Evolutionary conservation across 2,329 filamentous ascomycete genomes (phyloP), one percentile per base, ranked within the genome.

Genomic region (Talaromyces sp.): DNA sequence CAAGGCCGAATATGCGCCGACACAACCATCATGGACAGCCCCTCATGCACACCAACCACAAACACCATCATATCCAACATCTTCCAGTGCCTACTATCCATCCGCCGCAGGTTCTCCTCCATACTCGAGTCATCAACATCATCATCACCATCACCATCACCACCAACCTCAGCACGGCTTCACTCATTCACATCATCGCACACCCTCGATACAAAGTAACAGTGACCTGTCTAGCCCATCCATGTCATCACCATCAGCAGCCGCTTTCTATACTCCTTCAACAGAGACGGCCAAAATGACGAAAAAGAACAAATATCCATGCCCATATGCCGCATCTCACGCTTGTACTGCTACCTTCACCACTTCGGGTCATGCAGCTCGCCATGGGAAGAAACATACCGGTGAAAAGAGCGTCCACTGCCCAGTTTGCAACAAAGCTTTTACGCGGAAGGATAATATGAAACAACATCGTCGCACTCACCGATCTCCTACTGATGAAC

Each of bases 381-480:
- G 87, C 22, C 87, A 89, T 70, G 86, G 87, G 33, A 89, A 89
- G 77, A 89, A 88, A 76, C 87, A 89, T 77, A 89, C 87, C 0
- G 87, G 87, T 63, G 87, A 88, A 76, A 89, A 89, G 74, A 86
- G 87, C 66, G 86, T 88, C n/a, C 83, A 86, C 70, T 89, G 87
- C 72, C 87, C 87, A 0, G 85, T 88, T 67, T 89, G 87, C 79
- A 85, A 86, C 78, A 89, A 89, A 75, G 86, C 86, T 13, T 89
- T 89, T 72, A 89, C 87, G 13, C 84, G 87, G 68, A 89, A 89
- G 72, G 87, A 89, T 78, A 89, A 89, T 75, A 89, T 89, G 87
- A 88, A 89, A 75, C 87, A 89, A 74, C 87, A 89, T 70, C 86
- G 86, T 50, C 81, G 87, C 41, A 89, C 87, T 0, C 87, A 89